Base-by-base conservation (phyloP, 495 filamentous ascomycete species). In the Aspergillus ostianus region DNA sequence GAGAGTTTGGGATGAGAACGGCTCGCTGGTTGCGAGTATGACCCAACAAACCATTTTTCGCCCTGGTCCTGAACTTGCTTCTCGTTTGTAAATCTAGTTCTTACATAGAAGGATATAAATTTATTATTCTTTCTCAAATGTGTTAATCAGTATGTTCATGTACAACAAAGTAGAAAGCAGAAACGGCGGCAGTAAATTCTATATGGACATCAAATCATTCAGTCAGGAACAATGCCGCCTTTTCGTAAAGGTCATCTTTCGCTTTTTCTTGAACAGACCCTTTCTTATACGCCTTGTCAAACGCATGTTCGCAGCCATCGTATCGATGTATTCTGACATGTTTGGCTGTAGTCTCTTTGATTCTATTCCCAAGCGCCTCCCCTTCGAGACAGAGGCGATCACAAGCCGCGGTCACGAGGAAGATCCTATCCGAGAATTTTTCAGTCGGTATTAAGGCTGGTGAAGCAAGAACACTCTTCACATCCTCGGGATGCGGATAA, bases 251-350 rank as follows among this genome's bases (percentile, higher is more conserved):
- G 15, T 51, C 49, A n/a, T 51, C 23, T 51, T 51, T 51, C 19
- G 49, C 49, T 29, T 12, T 29, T 17, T 51, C 49, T 20, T 51
- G 49, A 6, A 51, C 49, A 9, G 49, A 51, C 8, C 49, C 49
- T 29, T 51, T 51, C 23, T 51, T 23, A 29, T 51, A 51, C 13
- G 23, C 19, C 27, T 51, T 51, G 23, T 51, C 49, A 51, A 51
- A 51, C 13, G 49, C 49, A 17, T 51, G 49, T 6, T 29, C 49
- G n/a, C 49, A 51, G 49, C 23, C 23, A 12, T 51, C 49, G n/a
- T 51, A 51, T 20, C 49, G 21, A 27, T 26, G 20, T 6, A 51
- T 51, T 2, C 30, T 29, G 23, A 51, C 49, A 51, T 29, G 23
- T 29, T 51, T 51, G 1, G 19, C 15, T 3, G 49, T 51, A 6